Percentiles rank a stretch among this genome's conserved stretches.
Evolutionary conservation across 2,329 filamentous ascomycete species (phyloP).

Genomic region (Colletotrichum cereale): DNA sequence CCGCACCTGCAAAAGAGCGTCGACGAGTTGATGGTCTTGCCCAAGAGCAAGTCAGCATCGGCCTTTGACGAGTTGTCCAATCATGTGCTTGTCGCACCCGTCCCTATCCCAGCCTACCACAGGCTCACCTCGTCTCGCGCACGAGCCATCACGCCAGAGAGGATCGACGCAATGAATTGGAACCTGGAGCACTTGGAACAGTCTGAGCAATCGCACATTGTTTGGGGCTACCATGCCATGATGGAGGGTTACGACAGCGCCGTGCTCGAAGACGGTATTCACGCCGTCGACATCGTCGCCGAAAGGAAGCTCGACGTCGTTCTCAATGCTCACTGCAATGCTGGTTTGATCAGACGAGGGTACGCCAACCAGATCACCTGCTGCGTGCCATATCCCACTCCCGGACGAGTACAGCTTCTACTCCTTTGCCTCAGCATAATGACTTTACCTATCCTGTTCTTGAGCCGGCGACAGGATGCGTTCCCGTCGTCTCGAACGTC

Average conservation of each 20-base stretch:
- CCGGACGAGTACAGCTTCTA: constrained; percentile 43
- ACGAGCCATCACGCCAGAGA: constrained; percentile 59
- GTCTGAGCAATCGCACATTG: constrained; percentile 56
- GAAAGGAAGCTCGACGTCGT: constrained; percentile 61
- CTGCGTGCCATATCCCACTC: constrained; percentile 60
- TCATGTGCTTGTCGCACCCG: constrained; percentile 55
- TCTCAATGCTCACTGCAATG: constrained; percentile 67
- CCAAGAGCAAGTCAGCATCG: constrained; percentile 23
- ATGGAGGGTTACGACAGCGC: constrained; percentile 58
- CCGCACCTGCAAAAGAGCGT: constrained; percentile 49
- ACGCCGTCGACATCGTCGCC: constrained; percentile 57
- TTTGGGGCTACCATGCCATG: constrained; percentile 66
- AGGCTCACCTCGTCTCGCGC: constrained; percentile 56
- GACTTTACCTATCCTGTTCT: constrained; percentile 29
- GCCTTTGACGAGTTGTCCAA: constrained; percentile 38
- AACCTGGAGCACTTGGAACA: constrained; percentile 59
- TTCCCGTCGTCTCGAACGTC: constrained; percentile 45
- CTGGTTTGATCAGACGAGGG: constrained; percentile 48
- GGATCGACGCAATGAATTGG: constrained; percentile 65
- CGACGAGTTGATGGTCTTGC: constrained; percentile 42
- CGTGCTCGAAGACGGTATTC: constrained; percentile 60
- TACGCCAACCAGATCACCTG: constrained; percentile 64
- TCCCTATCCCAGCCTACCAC: constrained; percentile 58
- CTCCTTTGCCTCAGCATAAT: constrained; percentile 42
- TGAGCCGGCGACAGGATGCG: constrained; percentile 28